A percentile compares a stretch with the other conserved stretches of the same genome.
phyloP scores from a whole-genome alignment of 495 filamentous ascomycete genomes.

The Trichocladium antarcticum region DNA sequence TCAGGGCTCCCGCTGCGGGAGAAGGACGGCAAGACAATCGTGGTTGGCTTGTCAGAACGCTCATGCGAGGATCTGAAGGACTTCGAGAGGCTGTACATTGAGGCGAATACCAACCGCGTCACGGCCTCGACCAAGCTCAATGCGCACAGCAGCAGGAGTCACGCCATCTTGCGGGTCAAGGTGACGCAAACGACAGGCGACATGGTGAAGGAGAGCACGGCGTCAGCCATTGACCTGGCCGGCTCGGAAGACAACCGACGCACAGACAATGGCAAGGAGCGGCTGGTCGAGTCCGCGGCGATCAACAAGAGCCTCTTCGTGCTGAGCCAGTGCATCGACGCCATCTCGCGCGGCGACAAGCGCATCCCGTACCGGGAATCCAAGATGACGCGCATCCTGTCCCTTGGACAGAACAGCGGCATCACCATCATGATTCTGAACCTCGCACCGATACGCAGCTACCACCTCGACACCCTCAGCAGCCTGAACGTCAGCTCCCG shows the following conservation, averaged over 20 bases:
- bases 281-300: slow-evolving; percentile 88
- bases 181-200: slow-evolving; percentile 63
- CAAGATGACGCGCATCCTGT: slow-evolving; percentile 95
- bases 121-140: slow-evolving; percentile 94
- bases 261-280: slow-evolving; percentile 88
- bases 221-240: slow-evolving; percentile 90
- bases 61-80: slow-evolving; percentile 80
- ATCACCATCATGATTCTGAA: slow-evolving; percentile 96
- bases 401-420: slow-evolving; percentile 88
- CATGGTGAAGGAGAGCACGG: slow-evolving; percentile 63
- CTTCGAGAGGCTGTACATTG: slow-evolving; percentile 84
- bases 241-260: slow-evolving; percentile 92
- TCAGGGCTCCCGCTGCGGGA: slow-evolving; percentile 80
- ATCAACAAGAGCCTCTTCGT: slow-evolving; percentile 98
- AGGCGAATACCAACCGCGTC: slow-evolving; percentile 84
- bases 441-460: slow-evolving; percentile 71
- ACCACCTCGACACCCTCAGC: slow-evolving; percentile 87
- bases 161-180: slow-evolving; percentile 88
- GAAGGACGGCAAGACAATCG: slow-evolving; percentile 80
- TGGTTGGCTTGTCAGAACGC: slow-evolving; percentile 82
- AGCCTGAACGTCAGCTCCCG: slow-evolving; percentile 91
- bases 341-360: slow-evolving; percentile 57
- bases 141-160: slow-evolving; percentile 83
- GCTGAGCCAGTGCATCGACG: slow-evolving; percentile 89
- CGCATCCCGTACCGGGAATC: slow-evolving; percentile 89